Evolutionary conservation across 306 rosid genomes (phyloP).

Genomic region (Hippophae rhamnoides): DNA sequence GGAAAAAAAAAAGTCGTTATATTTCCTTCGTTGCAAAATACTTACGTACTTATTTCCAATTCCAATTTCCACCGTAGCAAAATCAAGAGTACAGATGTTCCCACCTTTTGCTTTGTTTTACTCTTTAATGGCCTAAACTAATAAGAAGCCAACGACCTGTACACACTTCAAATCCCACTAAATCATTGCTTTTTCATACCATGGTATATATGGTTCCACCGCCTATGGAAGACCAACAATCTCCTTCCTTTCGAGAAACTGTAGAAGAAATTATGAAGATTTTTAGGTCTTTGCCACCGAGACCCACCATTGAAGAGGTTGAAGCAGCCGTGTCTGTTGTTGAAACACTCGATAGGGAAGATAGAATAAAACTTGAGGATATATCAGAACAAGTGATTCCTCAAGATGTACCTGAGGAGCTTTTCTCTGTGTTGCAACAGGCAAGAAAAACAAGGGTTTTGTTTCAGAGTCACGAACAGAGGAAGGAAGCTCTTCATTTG

Average conservation of each 20-base stretch:
- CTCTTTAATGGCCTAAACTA: no score
- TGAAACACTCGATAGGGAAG: slow-evolving; percentile 50
- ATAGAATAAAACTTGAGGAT: slow-evolving; percentile 49
- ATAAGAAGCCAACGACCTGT: no score
- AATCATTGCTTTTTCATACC: neutral
- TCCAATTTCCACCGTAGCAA: no score
- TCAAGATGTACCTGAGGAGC: slow-evolving; percentile 39
- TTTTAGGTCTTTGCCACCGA: slow-evolving; percentile 64
- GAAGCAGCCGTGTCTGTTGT: slow-evolving; percentile 64
- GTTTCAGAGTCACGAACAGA: slow-evolving; percentile 49
- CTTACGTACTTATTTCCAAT: no score
- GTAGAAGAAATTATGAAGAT: slow-evolving; percentile 51
- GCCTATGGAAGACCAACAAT: slow-evolving; percentile 25
- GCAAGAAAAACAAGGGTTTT: slow-evolving; percentile 47
- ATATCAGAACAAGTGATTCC: slow-evolving; percentile 37
- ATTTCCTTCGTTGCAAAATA: no score
- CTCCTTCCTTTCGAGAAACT: slow-evolving; percentile 33
- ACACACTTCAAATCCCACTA: no score
- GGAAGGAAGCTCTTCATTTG: slow-evolving; percentile 50
- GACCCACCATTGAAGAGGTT: slow-evolving; percentile 68
- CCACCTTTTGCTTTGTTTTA: no score
- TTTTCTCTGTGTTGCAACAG: slow-evolving; percentile 50
- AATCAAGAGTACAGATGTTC: no score
- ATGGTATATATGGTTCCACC: slow-evolving; percentile 37
- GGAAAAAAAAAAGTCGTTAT: no score